Evolutionary conservation across 495 filamentous ascomycete species (phyloP).

Genomic region (Daldinia decipiens): DNA sequence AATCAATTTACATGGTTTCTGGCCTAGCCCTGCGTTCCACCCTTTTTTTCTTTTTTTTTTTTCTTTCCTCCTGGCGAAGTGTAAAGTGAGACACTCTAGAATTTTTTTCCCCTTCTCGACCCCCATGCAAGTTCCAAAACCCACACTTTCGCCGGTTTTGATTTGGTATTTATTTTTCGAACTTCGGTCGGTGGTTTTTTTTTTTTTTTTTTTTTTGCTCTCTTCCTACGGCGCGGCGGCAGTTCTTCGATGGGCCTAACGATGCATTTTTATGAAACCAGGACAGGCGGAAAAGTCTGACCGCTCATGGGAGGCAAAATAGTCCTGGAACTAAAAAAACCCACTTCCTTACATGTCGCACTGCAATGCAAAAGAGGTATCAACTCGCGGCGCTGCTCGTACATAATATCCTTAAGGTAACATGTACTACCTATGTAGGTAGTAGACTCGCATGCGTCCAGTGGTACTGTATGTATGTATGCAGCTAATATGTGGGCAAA

Average conservation of each 20-base stretch:
- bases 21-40: constrained; percentile 36
- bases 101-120: constrained; percentile 9
- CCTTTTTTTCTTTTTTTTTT: constrained; percentile 32
- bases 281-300: constrained; percentile 28
- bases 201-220: not conserved
- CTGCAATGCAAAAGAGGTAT: constrained; percentile 32
- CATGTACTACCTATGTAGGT: not conserved
- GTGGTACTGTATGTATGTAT: constrained; percentile 31
- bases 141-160: constrained; percentile 33
- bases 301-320: constrained; percentile 17
- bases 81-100: constrained; percentile 42
- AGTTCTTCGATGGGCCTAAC: not conserved
- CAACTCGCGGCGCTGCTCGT: constrained; percentile 25
- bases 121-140: constrained; percentile 21
- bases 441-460: constrained; percentile 30
- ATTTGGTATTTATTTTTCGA: constrained; percentile 36
- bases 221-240: not conserved
- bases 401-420: constrained; percentile 11
- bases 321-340: not conserved
- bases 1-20: constrained; percentile 21
- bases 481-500: constrained; percentile 14
- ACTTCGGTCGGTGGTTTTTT: constrained; percentile 17
- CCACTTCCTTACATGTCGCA: constrained; percentile 31
- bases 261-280: constrained; percentile 8
- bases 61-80: constrained; percentile 26